phyloP scores from a whole-genome alignment of 495 filamentous ascomycete genomes.

The Annulohypoxylon nitens region DNA sequence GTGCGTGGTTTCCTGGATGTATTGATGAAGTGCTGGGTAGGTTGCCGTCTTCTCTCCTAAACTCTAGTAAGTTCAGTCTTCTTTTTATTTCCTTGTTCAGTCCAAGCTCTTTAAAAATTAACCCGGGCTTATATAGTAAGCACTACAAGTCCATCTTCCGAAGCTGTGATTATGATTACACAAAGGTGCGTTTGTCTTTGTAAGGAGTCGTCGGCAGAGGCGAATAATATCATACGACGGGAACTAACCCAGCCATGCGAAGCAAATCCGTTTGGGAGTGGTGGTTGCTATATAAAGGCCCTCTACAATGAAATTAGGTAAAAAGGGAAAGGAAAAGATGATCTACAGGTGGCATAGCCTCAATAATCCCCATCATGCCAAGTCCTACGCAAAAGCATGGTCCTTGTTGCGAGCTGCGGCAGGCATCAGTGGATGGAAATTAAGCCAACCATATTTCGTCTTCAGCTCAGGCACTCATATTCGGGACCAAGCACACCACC shows the following conservation, averaged over 20 bases:
- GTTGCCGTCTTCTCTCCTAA: not conserved
- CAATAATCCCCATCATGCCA: conserved; percentile 33
- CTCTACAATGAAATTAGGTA: conserved; percentile 18
- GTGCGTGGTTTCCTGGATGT: conserved; percentile 1
- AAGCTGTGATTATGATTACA: not conserved
- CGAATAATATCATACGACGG: conserved; percentile 14
- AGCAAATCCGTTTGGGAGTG: conserved; percentile 15
- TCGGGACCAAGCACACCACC: conserved; percentile 11
- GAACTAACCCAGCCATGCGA: conserved; percentile 24
- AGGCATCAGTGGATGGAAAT: conserved; percentile 31
- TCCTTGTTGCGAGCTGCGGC: conserved; percentile 19
- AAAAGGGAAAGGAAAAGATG: conserved; percentile 17
- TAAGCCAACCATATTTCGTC: conserved; percentile 29
- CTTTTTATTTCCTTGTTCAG: not conserved
- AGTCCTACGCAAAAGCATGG: conserved; percentile 28
- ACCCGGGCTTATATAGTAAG: conserved; percentile 4
- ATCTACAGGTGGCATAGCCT: conserved; percentile 38
- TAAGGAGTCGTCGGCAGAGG: conserved; percentile 10
- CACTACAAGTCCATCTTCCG: conserved; percentile 11
- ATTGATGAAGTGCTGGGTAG: not conserved
- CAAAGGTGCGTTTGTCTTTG: conserved; percentile 6
- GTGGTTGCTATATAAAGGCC: conserved; percentile 38
- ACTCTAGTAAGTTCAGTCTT: not conserved
- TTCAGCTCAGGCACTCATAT: conserved; percentile 23
- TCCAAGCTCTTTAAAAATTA: conserved; percentile 11